phyloP scores from a whole-genome alignment of 495 filamentous ascomycete genomes.

The Xylaria venustula region DNA sequence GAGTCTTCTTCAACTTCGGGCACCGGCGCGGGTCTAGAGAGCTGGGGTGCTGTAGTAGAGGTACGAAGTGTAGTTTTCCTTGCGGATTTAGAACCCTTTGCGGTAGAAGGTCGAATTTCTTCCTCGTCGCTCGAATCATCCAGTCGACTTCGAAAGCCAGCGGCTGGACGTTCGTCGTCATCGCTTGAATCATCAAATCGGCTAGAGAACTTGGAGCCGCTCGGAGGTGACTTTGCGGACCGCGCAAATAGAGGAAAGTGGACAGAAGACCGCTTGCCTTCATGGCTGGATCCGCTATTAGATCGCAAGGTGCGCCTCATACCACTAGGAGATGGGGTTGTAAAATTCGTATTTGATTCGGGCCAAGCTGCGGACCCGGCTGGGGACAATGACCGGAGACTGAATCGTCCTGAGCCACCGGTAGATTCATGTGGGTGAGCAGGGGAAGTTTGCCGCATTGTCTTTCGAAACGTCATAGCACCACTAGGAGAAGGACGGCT shows the following conservation, averaged over 20 bases:
- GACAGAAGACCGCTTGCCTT: conserved; percentile 23
- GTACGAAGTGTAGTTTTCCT: conserved; percentile 20
- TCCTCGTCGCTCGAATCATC: conserved; percentile 82
- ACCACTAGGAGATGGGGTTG: conserved; percentile 1
- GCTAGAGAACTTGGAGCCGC: conserved; percentile 28
- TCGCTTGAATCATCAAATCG: conserved; percentile 72
- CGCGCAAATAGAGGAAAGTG: conserved; percentile 28
- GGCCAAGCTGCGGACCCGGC: conserved; percentile 28
- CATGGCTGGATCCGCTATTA: conserved; percentile 21
- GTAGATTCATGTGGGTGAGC: conserved; percentile 12
- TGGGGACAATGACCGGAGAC: conserved; percentile 40
- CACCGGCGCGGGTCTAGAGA: conserved; percentile 26
- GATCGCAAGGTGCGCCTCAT: conserved; percentile 26
- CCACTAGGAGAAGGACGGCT: conserved; percentile 20
- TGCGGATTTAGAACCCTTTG: conserved; percentile 12
- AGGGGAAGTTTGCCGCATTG: conserved; percentile 37
- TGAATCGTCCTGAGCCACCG: conserved; percentile 33
- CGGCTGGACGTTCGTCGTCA: conserved; percentile 53
- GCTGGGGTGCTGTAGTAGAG: conserved; percentile 14
- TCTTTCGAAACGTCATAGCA: conserved; percentile 37
- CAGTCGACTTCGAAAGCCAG: conserved; percentile 66
- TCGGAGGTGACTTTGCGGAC: conserved; percentile 17
- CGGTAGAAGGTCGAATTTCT: conserved; percentile 24
- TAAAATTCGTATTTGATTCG: conserved; percentile 12
- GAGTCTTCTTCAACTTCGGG: conserved; percentile 39